A percentile compares a stretch with the other conserved stretches of the same genome.
Evolutionary conservation across 495 filamentous ascomycete genomes (phyloP).

Genomic region (Eremomyces bilateralis): DNA sequence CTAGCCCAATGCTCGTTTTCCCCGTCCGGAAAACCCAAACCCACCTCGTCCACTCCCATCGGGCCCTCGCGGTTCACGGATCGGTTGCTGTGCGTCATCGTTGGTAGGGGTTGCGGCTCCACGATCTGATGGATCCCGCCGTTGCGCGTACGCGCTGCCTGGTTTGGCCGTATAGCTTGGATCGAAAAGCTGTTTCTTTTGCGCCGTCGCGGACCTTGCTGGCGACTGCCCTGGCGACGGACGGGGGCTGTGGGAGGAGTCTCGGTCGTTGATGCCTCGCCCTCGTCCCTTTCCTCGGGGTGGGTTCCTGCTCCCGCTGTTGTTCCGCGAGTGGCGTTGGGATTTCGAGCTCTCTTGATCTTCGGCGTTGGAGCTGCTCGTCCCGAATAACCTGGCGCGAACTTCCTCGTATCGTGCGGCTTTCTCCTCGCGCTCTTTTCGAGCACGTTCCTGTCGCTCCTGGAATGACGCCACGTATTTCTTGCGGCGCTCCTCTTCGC

Average conservation of each 20-base stretch:
- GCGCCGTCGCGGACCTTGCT: constrained; percentile 15
- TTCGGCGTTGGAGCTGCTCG: constrained; percentile 34
- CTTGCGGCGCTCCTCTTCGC: constrained; percentile 39
- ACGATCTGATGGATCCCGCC: constrained; percentile 24
- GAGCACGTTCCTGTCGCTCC: constrained; percentile 48
- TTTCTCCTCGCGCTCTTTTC: constrained; percentile 66
- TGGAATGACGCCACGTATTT: constrained; percentile 37
- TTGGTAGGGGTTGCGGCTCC: constrained; percentile 19
- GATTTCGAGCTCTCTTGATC: constrained; percentile 11
- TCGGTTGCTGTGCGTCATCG: constrained; percentile 27
- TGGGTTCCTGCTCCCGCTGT: neutral
- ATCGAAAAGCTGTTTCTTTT: constrained; percentile 44
- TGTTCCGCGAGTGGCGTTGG: neutral
- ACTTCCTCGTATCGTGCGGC: constrained; percentile 72
- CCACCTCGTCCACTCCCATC: constrained; percentile 56
- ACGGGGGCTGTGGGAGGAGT: constrained; percentile 14
- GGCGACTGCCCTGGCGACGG: constrained; percentile 15
- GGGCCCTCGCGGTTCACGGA: constrained; percentile 51
- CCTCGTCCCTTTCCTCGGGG: constrained; percentile 12
- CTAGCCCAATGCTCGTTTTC: too few species aligned
- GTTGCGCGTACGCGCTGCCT: constrained; percentile 29
- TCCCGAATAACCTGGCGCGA: constrained; percentile 64
- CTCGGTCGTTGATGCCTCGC: constrained; percentile 20
- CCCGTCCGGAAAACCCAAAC: constrained; percentile 37
- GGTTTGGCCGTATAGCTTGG: constrained; percentile 43